phyloP scores from a whole-genome alignment of 148 eudicot genomes.

The Fallopia convolvulus region DNA sequence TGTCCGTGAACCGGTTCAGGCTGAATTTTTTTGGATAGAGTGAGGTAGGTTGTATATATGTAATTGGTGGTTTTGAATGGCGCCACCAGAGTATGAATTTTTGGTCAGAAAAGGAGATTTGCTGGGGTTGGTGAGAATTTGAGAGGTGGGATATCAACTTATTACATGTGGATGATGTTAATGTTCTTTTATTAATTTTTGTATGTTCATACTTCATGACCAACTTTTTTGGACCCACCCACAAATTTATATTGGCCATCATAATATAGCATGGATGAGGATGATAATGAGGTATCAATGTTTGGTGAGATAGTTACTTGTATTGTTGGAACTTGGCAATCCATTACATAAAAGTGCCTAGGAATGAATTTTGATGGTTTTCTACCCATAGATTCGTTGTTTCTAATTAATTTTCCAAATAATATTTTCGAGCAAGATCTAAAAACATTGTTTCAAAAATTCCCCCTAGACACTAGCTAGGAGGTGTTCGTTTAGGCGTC shows the following conservation, averaged over 20 bases:
- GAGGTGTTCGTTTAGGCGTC: no score
- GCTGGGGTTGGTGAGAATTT: slow-evolving; percentile 2
- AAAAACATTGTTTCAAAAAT: no score
- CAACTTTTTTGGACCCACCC: not conserved
- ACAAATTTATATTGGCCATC: not conserved
- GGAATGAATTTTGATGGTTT: not conserved
- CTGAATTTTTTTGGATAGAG: not conserved
- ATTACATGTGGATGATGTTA: slow-evolving; percentile 3
- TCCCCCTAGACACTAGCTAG: no score
- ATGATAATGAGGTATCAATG: not conserved
- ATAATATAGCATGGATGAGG: not conserved
- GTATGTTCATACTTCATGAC: not conserved
- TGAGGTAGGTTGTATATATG: not conserved
- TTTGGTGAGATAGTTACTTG: slow-evolving; percentile 4
- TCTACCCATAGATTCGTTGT: not conserved
- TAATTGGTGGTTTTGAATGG: slow-evolving; percentile 1
- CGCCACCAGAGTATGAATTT: not conserved
- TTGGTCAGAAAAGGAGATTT: slow-evolving; percentile 1
- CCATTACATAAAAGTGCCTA: not conserved
- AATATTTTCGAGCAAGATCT: not conserved
- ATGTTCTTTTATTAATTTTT: not conserved
- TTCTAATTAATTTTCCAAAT: not conserved
- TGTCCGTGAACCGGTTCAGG: no score
- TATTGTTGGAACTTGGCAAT: not conserved
- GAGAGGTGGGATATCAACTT: not conserved